Evolutionary conservation across 805 yeast genomes (phyloP), one percentile per base, ranked within the genome.

Genomic region (Debaryomyces hansenii): DNA sequence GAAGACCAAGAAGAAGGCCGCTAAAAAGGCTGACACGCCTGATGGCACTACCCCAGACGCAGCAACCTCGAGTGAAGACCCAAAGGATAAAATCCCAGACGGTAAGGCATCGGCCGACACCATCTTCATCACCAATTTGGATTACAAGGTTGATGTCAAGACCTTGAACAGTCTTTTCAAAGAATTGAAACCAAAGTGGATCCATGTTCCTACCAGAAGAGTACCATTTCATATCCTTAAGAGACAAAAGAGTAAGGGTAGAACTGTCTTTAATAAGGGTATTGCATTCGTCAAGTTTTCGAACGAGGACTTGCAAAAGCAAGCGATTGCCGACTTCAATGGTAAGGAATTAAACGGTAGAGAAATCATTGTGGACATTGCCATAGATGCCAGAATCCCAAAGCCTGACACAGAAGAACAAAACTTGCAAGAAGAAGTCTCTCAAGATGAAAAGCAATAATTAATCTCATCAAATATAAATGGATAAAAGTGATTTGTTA

Each of bases 321-420:
- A 74, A 61, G 96, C 96, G n/a, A 80, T 88, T 49, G 81, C 75
- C 32, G 79, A 81, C 58, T 83, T 83, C 64, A 77, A 85, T 52
- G 95, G 90, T 44, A 75, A 74, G 58, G 77, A 74, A 43, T 69
- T 85, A 55, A 80, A 80, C 50, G 96, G 86, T 42, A 79, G 87
- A 63, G 74, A 73, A 41, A 69, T 90, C 48, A 69, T 77, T 39
- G 89, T 86, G 48, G 85, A 84, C 53, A 78, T 84, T 55, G 96
- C 96, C 16, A 78, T 87, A 51, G 88, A 84, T 57, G 72, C 83
- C 9, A 70, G 75, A 52, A 52, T 56, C 34, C 60, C 59, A 34
- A 54, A 55, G 20, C 55, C 51, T 37, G 70, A 59, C 7, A 67
- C 58, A 29, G 64, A 59, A 24, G 62, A 59, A 20, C 67, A 57